These are phyloP conservation scores for Kwoniella dendrophila DNA, from an alignment of 768 basidiomycete genomes.

Conservation along the genomic window DNA sequence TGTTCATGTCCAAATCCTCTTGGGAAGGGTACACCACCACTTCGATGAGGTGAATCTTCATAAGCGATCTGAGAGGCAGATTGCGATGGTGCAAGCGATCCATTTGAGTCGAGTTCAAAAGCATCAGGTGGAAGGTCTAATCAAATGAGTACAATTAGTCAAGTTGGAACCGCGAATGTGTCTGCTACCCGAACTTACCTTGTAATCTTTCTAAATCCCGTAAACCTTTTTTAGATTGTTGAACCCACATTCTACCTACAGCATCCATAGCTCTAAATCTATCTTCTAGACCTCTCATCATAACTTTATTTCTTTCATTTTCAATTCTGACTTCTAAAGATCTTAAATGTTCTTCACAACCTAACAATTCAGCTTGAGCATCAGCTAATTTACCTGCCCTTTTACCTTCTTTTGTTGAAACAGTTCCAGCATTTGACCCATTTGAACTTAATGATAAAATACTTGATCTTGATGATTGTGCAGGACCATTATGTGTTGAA, in stretches of 20 bases:
- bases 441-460: conserved; percentile 38
- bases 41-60: conserved; percentile 34
- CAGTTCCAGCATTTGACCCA: conserved; percentile 36
- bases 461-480: conserved; percentile 34
- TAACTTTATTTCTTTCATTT: conserved; percentile 54
- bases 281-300: conserved; percentile 53
- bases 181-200: conserved; percentile 21
- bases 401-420: conserved; percentile 48
- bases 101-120: conserved; percentile 55
- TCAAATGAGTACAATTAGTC: no score
- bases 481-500: conserved; percentile 19
- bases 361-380: conserved; percentile 55
- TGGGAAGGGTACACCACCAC: conserved; percentile 27
- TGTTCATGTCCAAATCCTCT: conserved; percentile 22
- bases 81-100: conserved; percentile 54
- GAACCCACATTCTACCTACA: conserved; percentile 54
- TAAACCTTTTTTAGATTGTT: conserved; percentile 50
- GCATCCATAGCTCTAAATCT: conserved; percentile 55
- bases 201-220: conserved; percentile 46
- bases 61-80: conserved; percentile 54
- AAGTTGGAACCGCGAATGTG: background rate
- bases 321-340: conserved; percentile 52
- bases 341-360: conserved; percentile 55
- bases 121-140: conserved; percentile 46
- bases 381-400: conserved; percentile 51